Percentiles rank a stretch among this genome's conserved stretches.
Conservation (phyloP, 2,329 filamentous ascomycete species). For the Penicillium psychrosexuale region DNA sequence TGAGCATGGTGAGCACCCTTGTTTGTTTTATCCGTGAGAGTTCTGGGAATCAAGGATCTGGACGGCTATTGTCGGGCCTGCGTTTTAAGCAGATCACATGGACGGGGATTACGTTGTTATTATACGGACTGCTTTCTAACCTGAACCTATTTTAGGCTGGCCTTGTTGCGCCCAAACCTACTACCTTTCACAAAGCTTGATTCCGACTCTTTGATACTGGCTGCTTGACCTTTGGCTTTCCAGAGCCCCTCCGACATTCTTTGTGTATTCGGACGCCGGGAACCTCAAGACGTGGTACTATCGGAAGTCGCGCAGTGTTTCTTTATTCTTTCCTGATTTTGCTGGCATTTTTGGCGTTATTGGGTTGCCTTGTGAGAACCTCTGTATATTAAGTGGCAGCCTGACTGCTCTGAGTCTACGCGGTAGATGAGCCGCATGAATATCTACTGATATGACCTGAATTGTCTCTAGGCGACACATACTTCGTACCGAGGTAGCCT, state of each 20-base stretch:
- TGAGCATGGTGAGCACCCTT: conserved; percentile 65
- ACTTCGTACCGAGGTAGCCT: neutral
- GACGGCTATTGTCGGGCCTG: neutral
- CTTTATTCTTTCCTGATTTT: conserved; percentile 6
- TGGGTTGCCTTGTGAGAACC: conserved; percentile 12
- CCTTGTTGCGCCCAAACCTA: conserved; percentile 32
- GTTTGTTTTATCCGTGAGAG: neutral
- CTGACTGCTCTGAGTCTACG: conserved; percentile 4
- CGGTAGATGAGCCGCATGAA: conserved; percentile 5
- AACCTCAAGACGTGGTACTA: neutral
- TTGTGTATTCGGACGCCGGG: neutral
- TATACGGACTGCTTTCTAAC: conserved; percentile 1
- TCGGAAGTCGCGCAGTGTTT: neutral
- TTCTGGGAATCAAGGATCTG: neutral
- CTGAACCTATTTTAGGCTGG: conserved; percentile 30
- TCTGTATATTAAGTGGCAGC: conserved; percentile 14
- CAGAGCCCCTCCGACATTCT: conserved; percentile 5
- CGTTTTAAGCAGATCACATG: neutral
- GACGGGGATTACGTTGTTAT: neutral
- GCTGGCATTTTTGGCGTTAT: conserved; percentile 28
- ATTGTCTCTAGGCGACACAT: neutral
- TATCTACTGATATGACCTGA: neutral
- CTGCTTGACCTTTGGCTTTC: too few species aligned
- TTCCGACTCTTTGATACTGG: neutral
- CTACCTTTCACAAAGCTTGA: conserved; percentile 23